phyloP scores from a whole-genome alignment of 73 alveolate species.

The Blepharisma stoltei region DNA sequence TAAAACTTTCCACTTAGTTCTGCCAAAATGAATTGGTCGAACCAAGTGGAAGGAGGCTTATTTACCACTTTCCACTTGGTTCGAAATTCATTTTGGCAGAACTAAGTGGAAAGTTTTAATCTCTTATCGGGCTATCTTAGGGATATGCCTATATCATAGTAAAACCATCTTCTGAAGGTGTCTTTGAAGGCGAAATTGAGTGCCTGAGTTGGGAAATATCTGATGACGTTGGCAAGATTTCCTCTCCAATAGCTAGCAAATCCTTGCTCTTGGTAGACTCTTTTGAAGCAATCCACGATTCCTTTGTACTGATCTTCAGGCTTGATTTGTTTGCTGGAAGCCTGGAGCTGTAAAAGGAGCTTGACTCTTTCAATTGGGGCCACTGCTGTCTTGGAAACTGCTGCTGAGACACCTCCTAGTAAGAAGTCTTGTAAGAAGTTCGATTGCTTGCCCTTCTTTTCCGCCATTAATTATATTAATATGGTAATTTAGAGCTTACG shows the following conservation, averaged over 20 bases:
- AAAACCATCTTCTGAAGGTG: constrained; percentile 71
- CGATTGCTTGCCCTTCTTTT: background rate
- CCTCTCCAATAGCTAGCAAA: constrained; percentile 92
- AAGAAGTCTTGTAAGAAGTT: constrained; percentile 69
- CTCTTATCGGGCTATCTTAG: no score
- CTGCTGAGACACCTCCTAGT: constrained; percentile 92
- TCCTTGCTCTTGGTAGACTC: constrained; percentile 62
- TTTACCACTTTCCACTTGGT: no score
- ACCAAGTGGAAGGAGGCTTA: no score
- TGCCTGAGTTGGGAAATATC: constrained; percentile 88
- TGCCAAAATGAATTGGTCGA: no score
- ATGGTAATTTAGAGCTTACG: no score
- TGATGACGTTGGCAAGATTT: constrained; percentile 82
- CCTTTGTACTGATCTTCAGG: constrained; percentile 78
- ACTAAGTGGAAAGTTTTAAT: no score
- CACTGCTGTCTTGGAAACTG: constrained; percentile 87
- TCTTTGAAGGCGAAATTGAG: constrained; percentile 90
- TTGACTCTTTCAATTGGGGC: constrained; percentile 97
- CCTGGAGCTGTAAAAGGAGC: constrained; percentile 87
- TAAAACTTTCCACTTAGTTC: no score
- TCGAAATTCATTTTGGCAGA: no score
- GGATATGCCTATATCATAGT: no score
- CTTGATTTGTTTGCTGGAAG: constrained; percentile 68
- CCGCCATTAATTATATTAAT: background rate
- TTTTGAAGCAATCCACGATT: constrained; percentile 46